Percentiles rank a stretch among this genome's conserved stretches.
Conservation (phyloP, 2,329 filamentous ascomycete species). For the Akanthomyces uredinophilus region DNA sequence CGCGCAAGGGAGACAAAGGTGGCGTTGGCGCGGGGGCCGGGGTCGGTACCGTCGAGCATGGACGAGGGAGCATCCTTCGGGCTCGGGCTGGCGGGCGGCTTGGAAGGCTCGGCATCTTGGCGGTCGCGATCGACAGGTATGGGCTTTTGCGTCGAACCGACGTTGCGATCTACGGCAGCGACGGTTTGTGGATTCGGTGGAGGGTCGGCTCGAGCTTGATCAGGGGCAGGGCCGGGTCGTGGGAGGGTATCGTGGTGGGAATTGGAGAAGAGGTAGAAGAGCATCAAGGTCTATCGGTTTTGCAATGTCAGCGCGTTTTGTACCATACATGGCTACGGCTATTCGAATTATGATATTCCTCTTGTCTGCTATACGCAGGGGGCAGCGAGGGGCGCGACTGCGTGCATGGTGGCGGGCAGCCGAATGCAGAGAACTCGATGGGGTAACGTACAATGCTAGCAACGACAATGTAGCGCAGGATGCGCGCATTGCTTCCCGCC, state of each 20-base stretch:
- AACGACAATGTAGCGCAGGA: conserved; percentile 72
- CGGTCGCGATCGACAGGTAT: conserved; percentile 23
- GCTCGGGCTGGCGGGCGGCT: conserved; percentile 46
- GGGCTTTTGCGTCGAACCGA: conserved; percentile 21
- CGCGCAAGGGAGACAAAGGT: conserved; percentile 95
- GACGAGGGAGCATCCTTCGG: conserved; percentile 46
- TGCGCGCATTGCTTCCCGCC: conserved; percentile 68
- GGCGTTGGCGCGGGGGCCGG: conserved; percentile 82
- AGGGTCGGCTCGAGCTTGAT: conserved; percentile 16
- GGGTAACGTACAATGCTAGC: conserved; percentile 68
- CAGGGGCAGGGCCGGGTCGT: conserved; percentile 19
- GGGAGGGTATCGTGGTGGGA: conserved; percentile 39
- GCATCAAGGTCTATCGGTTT: conserved; percentile 50
- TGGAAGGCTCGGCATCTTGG: conserved; percentile 40
- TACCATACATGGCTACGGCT: background rate
- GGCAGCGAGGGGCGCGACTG: background rate
- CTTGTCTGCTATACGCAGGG: background rate
- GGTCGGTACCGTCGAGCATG: conserved; percentile 42
- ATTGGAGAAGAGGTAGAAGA: conserved; percentile 77
- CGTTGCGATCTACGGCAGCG: background rate
- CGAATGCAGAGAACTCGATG: conserved; percentile 13
- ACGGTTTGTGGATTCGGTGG: conserved; percentile 14
- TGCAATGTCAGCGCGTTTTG: conserved; percentile 17
- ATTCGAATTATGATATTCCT: too few relatives aligned
- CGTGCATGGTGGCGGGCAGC: conserved; percentile 15